phyloP scores from a whole-genome alignment of 2,329 filamentous ascomycete genomes.

The Aspergillus intermedius region DNA sequence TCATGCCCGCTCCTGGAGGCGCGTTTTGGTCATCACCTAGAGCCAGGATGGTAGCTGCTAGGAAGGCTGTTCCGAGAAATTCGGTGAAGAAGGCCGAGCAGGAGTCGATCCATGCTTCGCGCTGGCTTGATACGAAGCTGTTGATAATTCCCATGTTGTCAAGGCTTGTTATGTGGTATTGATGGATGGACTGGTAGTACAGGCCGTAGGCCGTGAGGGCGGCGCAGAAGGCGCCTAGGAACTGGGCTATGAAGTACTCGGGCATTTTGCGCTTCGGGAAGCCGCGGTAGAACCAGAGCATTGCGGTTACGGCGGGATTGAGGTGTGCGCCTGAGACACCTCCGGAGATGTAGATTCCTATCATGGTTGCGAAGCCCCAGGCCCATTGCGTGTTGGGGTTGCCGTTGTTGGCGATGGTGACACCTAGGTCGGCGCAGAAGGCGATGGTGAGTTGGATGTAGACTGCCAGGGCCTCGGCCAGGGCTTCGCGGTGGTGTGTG shows the following conservation, averaged over 20 bases:
- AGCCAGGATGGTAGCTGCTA: constrained; percentile 39
- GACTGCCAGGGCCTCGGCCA: constrained; percentile 49
- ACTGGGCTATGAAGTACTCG: constrained; percentile 47
- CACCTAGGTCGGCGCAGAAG: constrained; percentile 45
- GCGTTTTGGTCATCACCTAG: constrained; percentile 44
- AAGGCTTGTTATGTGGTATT: constrained; percentile 26
- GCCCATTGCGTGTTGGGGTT: constrained; percentile 42
- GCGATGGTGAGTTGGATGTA: constrained; percentile 40
- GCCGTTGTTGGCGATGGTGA: constrained; percentile 32
- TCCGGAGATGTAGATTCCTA: constrained; percentile 44
- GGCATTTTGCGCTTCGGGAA: constrained; percentile 48
- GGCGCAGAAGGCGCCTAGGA: constrained; percentile 48
- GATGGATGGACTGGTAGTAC: constrained; percentile 29
- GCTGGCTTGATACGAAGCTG: constrained; percentile 43
- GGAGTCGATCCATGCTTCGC: constrained; percentile 31
- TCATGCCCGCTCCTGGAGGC: constrained; percentile 47
- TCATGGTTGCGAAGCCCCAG: constrained; percentile 52
- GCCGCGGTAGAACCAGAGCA: constrained; percentile 46
- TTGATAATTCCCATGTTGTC: constrained; percentile 25
- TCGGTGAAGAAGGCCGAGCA: constrained; percentile 44
- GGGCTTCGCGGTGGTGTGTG: constrained; percentile 46
- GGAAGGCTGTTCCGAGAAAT: constrained; percentile 38
- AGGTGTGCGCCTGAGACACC: constrained; percentile 44
- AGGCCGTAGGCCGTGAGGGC: constrained; percentile 42
- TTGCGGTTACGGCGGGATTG: constrained; percentile 40